These are phyloP conservation scores for Prunus padus DNA, from an alignment of 306 rosid species.

Conservation along the genomic window DNA sequence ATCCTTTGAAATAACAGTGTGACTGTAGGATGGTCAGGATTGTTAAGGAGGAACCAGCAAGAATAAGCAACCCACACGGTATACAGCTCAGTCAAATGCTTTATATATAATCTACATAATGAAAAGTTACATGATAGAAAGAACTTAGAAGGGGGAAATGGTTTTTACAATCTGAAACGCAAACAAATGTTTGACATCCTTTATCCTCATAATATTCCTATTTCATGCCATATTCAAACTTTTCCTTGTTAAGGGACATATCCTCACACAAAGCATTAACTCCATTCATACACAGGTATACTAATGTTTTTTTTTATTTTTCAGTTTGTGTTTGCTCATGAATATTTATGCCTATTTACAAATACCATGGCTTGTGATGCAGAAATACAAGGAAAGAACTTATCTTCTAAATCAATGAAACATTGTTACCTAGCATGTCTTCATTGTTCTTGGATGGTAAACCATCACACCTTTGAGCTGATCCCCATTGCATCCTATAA, in stretches of 20 bases:
- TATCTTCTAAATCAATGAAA: constrained; percentile 1
- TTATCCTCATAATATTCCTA: background rate
- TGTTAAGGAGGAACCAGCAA: constrained; percentile 7
- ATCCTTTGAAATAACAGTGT: background rate
- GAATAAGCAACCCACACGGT: background rate
- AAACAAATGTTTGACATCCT: background rate
- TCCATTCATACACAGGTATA: background rate
- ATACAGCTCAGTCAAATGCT: background rate
- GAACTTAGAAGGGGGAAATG: background rate
- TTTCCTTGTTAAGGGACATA: background rate
- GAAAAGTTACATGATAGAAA: background rate
- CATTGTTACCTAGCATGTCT: constrained; percentile 76
- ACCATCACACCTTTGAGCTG: constrained; percentile 92
- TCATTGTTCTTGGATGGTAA: constrained; percentile 60
- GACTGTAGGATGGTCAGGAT: background rate
- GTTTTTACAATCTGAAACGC: background rate
- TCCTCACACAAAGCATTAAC: background rate
- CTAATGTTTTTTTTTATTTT: background rate
- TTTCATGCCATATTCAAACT: background rate
- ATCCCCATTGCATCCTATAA: constrained; percentile 98
- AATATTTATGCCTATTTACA: background rate
- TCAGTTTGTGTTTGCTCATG: background rate
- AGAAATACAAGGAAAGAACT: background rate
- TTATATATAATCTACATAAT: background rate
- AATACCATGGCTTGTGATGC: background rate